These are phyloP conservation scores for Salix caprea DNA, from an alignment of 345 rosid genomes.

Conservation along the genomic window DNA sequence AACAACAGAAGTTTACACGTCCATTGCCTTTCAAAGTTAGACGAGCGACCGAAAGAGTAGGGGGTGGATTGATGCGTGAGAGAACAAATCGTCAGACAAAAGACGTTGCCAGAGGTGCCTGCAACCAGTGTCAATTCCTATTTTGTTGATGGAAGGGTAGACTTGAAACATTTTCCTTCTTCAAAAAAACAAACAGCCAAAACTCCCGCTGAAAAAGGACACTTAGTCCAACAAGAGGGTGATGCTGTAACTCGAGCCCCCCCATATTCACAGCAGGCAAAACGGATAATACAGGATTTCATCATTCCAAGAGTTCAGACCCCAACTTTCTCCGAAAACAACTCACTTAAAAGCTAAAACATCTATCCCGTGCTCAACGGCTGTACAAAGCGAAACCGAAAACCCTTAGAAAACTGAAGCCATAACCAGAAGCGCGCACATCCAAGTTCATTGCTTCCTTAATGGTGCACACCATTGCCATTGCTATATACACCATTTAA, in stretches of 20 bases:
- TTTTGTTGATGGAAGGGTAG: background rate
- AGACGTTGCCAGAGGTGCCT: background rate
- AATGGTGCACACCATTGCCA: constrained; percentile 53
- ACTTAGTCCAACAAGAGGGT: background rate
- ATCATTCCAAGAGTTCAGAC: constrained; percentile 9
- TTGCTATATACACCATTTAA: constrained; percentile 48
- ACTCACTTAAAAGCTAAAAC: constrained; percentile 9
- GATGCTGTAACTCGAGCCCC: constrained; percentile 7
- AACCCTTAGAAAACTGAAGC: constrained; percentile 16
- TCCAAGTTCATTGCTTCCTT: background rate
- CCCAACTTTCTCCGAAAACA: constrained; percentile 13
- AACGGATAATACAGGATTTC: constrained; percentile 1
- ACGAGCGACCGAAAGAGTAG: too few species aligned
- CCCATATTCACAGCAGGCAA: background rate
- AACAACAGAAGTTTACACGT: background rate
- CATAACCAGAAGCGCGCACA: constrained; percentile 5
- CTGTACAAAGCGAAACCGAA: constrained; percentile 35
- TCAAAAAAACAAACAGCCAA: background rate
- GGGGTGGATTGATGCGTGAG: background rate
- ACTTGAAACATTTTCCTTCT: background rate
- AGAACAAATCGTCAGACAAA: background rate
- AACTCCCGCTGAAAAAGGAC: background rate
- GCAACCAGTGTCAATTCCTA: background rate
- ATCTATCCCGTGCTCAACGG: constrained; percentile 28
- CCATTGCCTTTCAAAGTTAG: background rate